Evolutionary conservation across 2,329 filamentous ascomycete species (phyloP), one percentile per base, ranked within the genome.

Genomic region (Metarhizium rileyi): DNA sequence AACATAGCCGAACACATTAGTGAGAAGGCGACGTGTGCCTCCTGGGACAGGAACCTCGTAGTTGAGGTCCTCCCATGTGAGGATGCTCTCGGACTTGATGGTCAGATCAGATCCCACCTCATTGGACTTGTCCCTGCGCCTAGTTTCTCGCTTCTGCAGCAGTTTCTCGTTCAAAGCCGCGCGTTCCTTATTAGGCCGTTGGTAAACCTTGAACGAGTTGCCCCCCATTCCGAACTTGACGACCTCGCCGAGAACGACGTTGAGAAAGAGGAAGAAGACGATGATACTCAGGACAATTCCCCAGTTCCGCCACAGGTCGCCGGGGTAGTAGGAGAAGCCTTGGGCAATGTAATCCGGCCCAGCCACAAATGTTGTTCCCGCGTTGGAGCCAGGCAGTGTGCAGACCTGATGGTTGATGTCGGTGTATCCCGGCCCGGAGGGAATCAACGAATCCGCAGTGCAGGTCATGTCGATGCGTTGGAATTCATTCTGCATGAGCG

Each of bases 401-500:
- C 90, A 95, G 1, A 88, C 84, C 66, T 93, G 88, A 59, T 90
- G 72, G 38, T 78, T 72, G 59, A 90, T 81, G 52, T 90, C 75
- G 51, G 69, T 72, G 58, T 95, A 94, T 1, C 75, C 78, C 1
- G 78, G 72, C 0, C 88, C 89, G 3, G 72, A 77, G 0, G 89
- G 89, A 20, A 95, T 74, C 4, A 95, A 69, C 0, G 81, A 87
- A 42, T 77, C 74, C 2, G 72, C 71, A 0, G 78, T 79, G 60
- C 90, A 95, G 0, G 76, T 81, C 62, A 95, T 71, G 26, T 83
- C 74, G 40, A 87, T 72, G 10, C 78, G 69, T 33, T 76, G 74
- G 59, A 95, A 95, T 61, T 95, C 90, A 59, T 95, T 95, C 59
- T 87, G 80, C 87, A 95, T 93, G 66, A 95, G 66, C 2, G 81